Percentiles rank a stretch among this genome's conserved stretches.
phyloP scores from a whole-genome alignment of 352 stramenopile genomes.

The Elongisporangium undulatum region DNA sequence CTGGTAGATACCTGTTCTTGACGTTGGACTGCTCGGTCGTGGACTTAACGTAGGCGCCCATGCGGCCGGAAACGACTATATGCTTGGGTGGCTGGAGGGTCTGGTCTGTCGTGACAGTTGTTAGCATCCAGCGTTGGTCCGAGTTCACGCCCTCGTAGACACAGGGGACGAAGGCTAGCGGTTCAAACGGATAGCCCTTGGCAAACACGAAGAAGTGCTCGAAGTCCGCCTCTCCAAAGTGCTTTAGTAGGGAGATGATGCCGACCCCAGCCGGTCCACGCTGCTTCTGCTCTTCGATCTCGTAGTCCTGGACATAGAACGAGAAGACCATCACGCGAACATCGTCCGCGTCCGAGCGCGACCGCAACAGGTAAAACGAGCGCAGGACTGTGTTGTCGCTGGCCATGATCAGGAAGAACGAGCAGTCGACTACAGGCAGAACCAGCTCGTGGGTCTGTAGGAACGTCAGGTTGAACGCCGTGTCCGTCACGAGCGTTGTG shows the following conservation, averaged over 20 bases:
- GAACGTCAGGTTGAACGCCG: conserved; percentile 21
- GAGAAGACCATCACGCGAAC: conserved; percentile 20
- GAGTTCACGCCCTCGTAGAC: background rate
- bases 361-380: conserved; percentile 28
- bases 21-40: too few relatives aligned
- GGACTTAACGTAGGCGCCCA: too few relatives aligned
- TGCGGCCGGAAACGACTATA: too few relatives aligned
- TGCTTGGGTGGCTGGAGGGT: background rate
- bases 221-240: conserved; percentile 16
- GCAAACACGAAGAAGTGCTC: conserved; percentile 10
- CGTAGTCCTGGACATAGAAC: conserved; percentile 26
- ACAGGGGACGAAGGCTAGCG: background rate
- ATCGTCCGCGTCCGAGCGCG: conserved; percentile 7
- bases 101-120: conserved; percentile 1
- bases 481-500: conserved; percentile 10
- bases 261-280: conserved; percentile 15
- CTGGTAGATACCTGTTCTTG: too few relatives aligned
- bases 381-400: conserved; percentile 10
- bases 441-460: conserved; percentile 24
- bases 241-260: conserved; percentile 18
- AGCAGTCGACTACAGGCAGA: conserved; percentile 34
- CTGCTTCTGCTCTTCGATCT: conserved; percentile 11
- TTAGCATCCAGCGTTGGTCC: conserved; percentile 1
- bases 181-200: conserved; percentile 23
- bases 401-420: conserved; percentile 16